Percentiles rank a stretch among this genome's conserved stretches.
phyloP scores from a whole-genome alignment of 192 early-diverging fungal species.

The Coemansia sp. region DNA sequence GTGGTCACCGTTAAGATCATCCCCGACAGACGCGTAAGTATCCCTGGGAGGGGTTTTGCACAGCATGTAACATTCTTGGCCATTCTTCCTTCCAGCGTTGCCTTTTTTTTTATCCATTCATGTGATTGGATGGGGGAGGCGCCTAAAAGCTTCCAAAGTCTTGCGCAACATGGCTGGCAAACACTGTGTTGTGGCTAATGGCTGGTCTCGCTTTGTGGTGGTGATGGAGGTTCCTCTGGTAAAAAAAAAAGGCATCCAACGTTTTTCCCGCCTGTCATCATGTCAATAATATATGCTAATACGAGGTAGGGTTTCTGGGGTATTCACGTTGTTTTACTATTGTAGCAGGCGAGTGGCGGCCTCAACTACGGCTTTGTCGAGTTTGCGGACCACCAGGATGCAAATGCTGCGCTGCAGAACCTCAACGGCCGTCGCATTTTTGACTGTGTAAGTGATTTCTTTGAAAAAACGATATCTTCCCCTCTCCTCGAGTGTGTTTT shows the following conservation, averaged over 20 bases:
- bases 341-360: constrained; percentile 65
- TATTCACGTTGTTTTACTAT: constrained; percentile 4
- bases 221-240: too few species aligned
- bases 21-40: constrained; percentile 64
- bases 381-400: constrained; percentile 67
- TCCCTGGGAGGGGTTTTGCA: background rate
- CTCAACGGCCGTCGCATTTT: constrained; percentile 64
- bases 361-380: constrained; percentile 92
- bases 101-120: background rate
- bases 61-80: constrained; percentile 5
- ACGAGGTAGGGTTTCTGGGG: background rate
- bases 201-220: too few species aligned
- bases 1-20: constrained; percentile 79
- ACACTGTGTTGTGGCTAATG: background rate
- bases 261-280: background rate
- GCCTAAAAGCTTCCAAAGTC: background rate
- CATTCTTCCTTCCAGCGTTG: background rate
- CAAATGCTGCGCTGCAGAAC: constrained; percentile 66
- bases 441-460: constrained; percentile 25
- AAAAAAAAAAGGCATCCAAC: background rate
- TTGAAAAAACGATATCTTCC: background rate
- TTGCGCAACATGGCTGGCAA: too few species aligned
- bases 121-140: background rate
- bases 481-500: background rate
- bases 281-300: background rate